These are phyloP conservation scores for Thielaviopsis populi DNA, from an alignment of 2,329 filamentous ascomycete genomes.

Conservation along the genomic window DNA sequence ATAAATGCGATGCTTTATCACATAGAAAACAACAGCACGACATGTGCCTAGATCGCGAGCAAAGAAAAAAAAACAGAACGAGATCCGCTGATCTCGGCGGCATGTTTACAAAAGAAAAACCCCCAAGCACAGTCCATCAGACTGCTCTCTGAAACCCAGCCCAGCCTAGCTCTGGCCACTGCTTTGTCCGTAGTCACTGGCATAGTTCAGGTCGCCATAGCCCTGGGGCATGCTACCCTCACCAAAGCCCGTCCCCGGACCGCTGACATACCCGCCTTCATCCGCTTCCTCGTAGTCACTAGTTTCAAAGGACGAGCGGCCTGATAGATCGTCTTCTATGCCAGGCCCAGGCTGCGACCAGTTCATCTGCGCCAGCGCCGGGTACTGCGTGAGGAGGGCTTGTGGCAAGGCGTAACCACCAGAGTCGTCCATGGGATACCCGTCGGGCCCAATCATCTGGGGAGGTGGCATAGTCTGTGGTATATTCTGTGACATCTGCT, in stretches of 20 bases:
- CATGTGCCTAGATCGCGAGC: not conserved
- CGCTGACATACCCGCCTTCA: slow-evolving; percentile 51
- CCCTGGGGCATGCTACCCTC: slow-evolving; percentile 41
- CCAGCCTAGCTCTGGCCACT: slow-evolving; percentile 21
- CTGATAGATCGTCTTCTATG: slow-evolving; percentile 61
- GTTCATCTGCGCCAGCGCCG: slow-evolving; percentile 76
- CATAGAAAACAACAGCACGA: not conserved
- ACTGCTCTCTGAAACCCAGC: not conserved
- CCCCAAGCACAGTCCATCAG: not conserved
- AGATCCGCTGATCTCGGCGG: not conserved
- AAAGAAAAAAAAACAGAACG: not conserved
- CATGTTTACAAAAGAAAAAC: not conserved
- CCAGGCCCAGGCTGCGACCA: slow-evolving; percentile 54
- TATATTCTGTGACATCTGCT: slow-evolving; percentile 50
- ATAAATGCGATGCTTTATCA: not conserved
- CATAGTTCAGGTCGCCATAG: slow-evolving; percentile 39
- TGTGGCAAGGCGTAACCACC: slow-evolving; percentile 61
- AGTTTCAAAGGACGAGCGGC: slow-evolving; percentile 66
- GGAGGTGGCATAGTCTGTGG: slow-evolving; percentile 27
- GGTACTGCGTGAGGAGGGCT: slow-evolving; percentile 80
- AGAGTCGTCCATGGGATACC: slow-evolving; percentile 41
- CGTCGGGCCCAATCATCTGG: slow-evolving; percentile 43
- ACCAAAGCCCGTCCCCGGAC: slow-evolving; percentile 44
- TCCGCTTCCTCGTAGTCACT: slow-evolving; percentile 65
- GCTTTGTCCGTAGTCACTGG: slow-evolving; percentile 34